Base-by-base conservation (phyloP, 2,329 filamentous ascomycete genomes). In the Apiospora rasikravindrae region DNA sequence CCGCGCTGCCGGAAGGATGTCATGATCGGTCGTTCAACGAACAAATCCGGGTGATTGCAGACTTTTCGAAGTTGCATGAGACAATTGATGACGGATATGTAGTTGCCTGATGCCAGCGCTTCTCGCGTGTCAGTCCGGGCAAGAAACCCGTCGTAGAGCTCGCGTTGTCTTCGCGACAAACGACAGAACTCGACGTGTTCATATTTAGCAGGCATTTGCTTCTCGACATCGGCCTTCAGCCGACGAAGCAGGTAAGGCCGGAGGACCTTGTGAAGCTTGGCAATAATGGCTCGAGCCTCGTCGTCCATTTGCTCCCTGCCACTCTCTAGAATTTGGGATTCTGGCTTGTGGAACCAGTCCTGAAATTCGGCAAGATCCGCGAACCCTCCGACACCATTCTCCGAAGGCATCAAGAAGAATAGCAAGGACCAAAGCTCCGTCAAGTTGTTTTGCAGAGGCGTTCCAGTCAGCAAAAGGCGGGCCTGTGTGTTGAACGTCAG, bases 191-290 rank as follows among this genome's bases (percentile, higher is more conserved):
- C 94, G 26, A 99, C 95, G 79, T 98, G 95, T 81, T 99, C 97
- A 79, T 98, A 98, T 81, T 99, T 99, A 73, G 91, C 95, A 0
- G 97, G 96, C 94, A 99, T 98, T 81, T 99, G 96, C 84, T 98
- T 98, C 84, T 99, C 97, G 7, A 99, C 96, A 79, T 99, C 96
- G 64, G 94, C 93, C 83, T 99, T 99, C 72, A 99, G 85, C 71
- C 96, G 91, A 69, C 96, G 92, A 8, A 99, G 87, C 14, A 99
- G 88, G 79, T 98, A 98, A 0, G 96, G 96, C 1, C 97, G 91
- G 13, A 99, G 87, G 29, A 98, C 94, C 76, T 97, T 95, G 84
- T 99, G 97, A 5, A 99, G 88, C 81, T 98, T 97, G 66, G 91
- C 91, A 75, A 99, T 97, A 76, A 98, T 95, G 72, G 92, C 93